These are phyloP conservation scores for Phyllosticta paracitricarpa DNA, from an alignment of 2,329 filamentous ascomycete species.

Conservation along the genomic window DNA sequence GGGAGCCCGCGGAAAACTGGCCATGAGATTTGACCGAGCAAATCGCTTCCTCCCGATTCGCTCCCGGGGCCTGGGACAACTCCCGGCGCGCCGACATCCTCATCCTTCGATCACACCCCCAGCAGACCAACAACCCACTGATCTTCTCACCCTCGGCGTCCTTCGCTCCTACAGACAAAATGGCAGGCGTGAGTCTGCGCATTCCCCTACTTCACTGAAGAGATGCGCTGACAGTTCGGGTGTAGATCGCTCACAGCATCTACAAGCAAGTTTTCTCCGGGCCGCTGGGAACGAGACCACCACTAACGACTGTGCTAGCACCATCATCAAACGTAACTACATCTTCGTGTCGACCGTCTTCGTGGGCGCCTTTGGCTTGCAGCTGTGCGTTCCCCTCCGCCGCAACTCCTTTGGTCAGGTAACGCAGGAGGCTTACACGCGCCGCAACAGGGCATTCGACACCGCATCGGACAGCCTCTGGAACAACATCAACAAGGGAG, in stretches of 20 bases:
- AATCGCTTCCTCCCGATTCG: conserved; percentile 8
- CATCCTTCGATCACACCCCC: conserved; percentile 16
- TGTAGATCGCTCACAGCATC: conserved; percentile 43
- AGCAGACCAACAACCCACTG: conserved; percentile 18
- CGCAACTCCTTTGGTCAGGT: not conserved
- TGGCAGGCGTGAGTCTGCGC: conserved; percentile 48
- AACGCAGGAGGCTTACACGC: conserved; percentile 12
- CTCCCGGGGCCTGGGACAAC: not conserved
- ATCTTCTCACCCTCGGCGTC: conserved; percentile 13
- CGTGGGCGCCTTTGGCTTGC: conserved; percentile 75
- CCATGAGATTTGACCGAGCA: not conserved
- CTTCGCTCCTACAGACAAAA: conserved; percentile 32
- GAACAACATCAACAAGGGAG: conserved; percentile 84
- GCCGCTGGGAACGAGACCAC: conserved; percentile 17
- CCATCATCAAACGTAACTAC: conserved; percentile 76
- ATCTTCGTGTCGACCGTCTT: conserved; percentile 85
- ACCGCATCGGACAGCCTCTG: conserved; percentile 72
- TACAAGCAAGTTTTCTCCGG: conserved; percentile 37
- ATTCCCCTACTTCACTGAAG: conserved; percentile 14
- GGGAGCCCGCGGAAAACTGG: not conserved
- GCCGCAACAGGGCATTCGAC: conserved; percentile 63
- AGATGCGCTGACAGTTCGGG: conserved; percentile 18
- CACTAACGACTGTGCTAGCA: conserved; percentile 44
- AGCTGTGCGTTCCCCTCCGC: conserved; percentile 60
- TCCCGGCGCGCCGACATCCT: conserved; percentile 3